Base-by-base conservation (phyloP, 345 rosid genomes). In the Sisymbrium altissimum region DNA sequence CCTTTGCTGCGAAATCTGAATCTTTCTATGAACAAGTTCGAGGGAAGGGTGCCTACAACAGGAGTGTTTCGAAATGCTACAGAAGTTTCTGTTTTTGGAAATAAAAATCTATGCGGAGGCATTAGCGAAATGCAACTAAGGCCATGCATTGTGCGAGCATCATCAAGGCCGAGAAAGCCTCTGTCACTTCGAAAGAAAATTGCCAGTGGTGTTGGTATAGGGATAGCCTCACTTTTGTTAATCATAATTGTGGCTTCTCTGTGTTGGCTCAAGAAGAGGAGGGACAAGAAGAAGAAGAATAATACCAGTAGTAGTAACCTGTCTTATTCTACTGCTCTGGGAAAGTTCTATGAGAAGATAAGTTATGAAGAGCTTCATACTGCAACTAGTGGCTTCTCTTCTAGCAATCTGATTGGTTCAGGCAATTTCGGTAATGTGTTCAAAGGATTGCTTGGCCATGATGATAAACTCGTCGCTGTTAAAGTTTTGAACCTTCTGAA, bases 331-430 rank as follows among this genome's bases (percentile, higher is more conserved):
- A 56, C 52, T 50, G 41, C 32, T 53, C 0, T 76, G 65, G 75
- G 74, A 54, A 3, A 17, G 43, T 64, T 77, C 62, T 10, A 38
- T 66, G 76, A 71, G 56, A 64, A 71, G 72, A 4, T 78, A 50
- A 72, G 73, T 43, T 78, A 66, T 44, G 36, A 58, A 67, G 81
- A 72, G 38, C 81, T 78, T 59, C 6, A 59, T 6, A 19, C 12
- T 58, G 78, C 81, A 52, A 78, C 78, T 2, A 48, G 2, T 56
- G 78, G 81, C 56, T 78, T 78, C 78, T 72, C 74, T 32, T 67
- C 78, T 39, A 52, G 7, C 57, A 78, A 78, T 67, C 58, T 72
- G 78, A 72, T 72, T 66, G 81, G 78, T 50, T 64, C 73, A 40
- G 81, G 81, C 14, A 61, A 59, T 43, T 78, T 72, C 0, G 78